Conservation (phyloP, 441 rosid genomes). For the Populus hybrid region DNA sequence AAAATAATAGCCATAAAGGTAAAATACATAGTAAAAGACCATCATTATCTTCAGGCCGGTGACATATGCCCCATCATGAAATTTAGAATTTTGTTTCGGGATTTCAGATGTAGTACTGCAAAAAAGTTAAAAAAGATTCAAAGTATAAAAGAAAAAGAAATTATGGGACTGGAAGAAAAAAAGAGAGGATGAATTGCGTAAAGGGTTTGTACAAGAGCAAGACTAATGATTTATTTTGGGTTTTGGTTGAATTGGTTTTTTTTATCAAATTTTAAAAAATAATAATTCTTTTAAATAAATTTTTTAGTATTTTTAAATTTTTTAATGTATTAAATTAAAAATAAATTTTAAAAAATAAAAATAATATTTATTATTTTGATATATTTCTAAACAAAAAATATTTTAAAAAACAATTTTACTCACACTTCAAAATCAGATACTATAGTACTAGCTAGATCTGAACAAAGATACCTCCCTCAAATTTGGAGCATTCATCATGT, state of each 20-base stretch:
- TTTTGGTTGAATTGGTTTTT: too few species aligned
- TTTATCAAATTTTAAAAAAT: too few species aligned
- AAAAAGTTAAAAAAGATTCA: too few species aligned
- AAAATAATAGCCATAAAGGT: not conserved
- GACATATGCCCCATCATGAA: not conserved
- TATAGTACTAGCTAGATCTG: not conserved
- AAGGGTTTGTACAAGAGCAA: not conserved
- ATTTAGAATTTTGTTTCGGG: not conserved
- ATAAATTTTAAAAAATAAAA: too few species aligned
- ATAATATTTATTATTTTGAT: too few species aligned
- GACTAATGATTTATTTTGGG: not conserved
- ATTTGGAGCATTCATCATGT: not conserved
- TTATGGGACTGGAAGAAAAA: not conserved
- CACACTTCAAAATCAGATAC: too few species aligned
- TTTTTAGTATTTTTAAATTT: too few species aligned
- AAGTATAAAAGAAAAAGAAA: not conserved
- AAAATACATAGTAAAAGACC: not conserved
- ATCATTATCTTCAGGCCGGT: not conserved
- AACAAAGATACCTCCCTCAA: not conserved
- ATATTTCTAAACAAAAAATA: rapidly evolving
- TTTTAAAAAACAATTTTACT: too few species aligned
- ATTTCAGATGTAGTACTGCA: not conserved
- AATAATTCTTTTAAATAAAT: too few species aligned
- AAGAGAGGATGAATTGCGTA: not conserved
- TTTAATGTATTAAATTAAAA: too few species aligned